Evolutionary conservation across 768 basidiomycete genomes (phyloP).

Genomic region (Dentipellis sp.): DNA sequence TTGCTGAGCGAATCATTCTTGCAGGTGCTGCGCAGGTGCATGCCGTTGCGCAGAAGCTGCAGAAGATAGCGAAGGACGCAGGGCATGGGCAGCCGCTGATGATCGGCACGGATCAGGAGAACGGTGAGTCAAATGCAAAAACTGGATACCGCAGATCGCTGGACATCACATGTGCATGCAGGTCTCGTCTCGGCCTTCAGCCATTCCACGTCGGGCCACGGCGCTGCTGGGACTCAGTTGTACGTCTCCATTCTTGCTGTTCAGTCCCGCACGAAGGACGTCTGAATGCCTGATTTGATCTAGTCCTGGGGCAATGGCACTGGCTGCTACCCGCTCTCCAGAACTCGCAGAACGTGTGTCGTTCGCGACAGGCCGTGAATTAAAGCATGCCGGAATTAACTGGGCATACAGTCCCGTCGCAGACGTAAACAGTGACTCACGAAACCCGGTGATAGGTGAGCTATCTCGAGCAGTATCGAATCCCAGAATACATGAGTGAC

Average conservation of each 20-base stretch:
- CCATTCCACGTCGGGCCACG: slow-evolving; percentile 11
- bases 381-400: slow-evolving; percentile 54
- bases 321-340: slow-evolving; percentile 44
- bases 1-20: not conserved
- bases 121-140: slow-evolving; percentile 31
- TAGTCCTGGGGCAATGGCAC: slow-evolving; percentile 70
- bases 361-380: slow-evolving; percentile 43
- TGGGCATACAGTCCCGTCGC: slow-evolving; percentile 66
- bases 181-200: slow-evolving; percentile 67
- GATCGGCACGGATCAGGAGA: slow-evolving; percentile 70
- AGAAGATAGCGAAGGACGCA: slow-evolving; percentile 43
- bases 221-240: slow-evolving; percentile 58
- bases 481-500: not conserved
- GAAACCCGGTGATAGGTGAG: slow-evolving; percentile 65
- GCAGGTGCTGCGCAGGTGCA: slow-evolving; percentile 45
- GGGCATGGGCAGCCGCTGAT: slow-evolving; percentile 49
- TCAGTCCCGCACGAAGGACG: not conserved
- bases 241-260: slow-evolving; percentile 22
- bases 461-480: not conserved
- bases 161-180: slow-evolving; percentile 14
- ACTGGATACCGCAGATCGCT: no score
- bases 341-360: slow-evolving; percentile 36
- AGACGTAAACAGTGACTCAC: slow-evolving; percentile 61
- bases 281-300: not conserved
- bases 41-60: slow-evolving; percentile 38